These are phyloP conservation scores for Phialemoniopsis sp. DNA, from an alignment of 2,329 filamentous ascomycete genomes.

Conservation along the genomic window DNA sequence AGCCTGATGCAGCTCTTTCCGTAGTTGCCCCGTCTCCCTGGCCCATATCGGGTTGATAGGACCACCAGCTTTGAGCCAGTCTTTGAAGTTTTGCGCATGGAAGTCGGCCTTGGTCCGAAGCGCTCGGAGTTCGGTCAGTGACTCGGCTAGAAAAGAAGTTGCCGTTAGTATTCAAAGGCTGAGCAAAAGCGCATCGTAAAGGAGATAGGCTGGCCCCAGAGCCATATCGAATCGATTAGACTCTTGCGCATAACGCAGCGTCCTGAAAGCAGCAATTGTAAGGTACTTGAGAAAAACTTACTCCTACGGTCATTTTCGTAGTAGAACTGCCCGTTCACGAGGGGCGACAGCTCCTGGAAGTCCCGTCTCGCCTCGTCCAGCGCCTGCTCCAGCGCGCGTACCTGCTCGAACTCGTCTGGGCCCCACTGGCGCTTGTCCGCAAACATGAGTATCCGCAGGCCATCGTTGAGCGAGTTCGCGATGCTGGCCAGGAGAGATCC, in stretches of 20 bases:
- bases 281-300: too few species aligned
- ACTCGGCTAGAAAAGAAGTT: constrained; percentile 34
- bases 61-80: constrained; percentile 51
- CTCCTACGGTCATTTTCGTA: constrained; percentile 54
- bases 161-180: not conserved
- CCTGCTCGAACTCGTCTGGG: constrained; percentile 55
- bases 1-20: constrained; percentile 49
- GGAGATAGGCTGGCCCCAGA: too few species aligned
- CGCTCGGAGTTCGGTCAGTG: constrained; percentile 43
- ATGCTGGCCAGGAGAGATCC: constrained; percentile 55
- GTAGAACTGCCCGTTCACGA: constrained; percentile 52
- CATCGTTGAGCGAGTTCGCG: constrained; percentile 48
- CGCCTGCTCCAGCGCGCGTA: constrained; percentile 47
- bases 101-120: constrained; percentile 40
- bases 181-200: too few species aligned
- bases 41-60: constrained; percentile 54
- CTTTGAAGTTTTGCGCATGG: constrained; percentile 45
- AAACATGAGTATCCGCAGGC: constrained; percentile 48
- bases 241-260: too few species aligned
- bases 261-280: not conserved
- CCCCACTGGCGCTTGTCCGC: constrained; percentile 57
- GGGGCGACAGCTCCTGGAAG: constrained; percentile 52
- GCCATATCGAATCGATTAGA: too few species aligned
- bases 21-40: constrained; percentile 43
- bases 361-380: constrained; percentile 57